Conservation (phyloP, 2,329 filamentous ascomycete genomes). For the Thielaviopsis euricoi region DNA sequence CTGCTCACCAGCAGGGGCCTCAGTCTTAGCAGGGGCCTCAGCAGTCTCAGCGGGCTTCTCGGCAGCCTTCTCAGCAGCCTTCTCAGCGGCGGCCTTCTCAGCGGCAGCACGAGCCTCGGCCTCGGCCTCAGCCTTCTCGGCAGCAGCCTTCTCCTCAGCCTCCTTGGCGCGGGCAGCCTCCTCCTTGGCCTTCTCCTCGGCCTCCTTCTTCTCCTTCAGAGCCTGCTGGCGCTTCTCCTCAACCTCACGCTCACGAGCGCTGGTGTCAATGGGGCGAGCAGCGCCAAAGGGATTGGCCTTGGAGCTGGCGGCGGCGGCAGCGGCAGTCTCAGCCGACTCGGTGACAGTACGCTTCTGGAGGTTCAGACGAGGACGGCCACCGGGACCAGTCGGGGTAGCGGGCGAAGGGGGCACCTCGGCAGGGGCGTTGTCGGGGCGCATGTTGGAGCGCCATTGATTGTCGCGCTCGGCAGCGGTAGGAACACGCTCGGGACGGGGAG, state of each 20-base stretch:
- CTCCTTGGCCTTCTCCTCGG: conserved; percentile 72
- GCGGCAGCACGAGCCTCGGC: conserved; percentile 14
- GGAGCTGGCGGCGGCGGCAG: conserved; percentile 41
- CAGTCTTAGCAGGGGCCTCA: conserved; percentile 19
- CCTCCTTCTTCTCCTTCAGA: conserved; percentile 68
- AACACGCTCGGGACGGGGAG: conserved; percentile 58
- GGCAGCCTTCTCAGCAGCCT: conserved; percentile 18
- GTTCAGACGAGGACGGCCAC: conserved; percentile 65
- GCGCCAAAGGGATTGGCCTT: conserved; percentile 91
- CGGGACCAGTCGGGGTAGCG: conserved; percentile 28
- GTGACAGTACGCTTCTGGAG: conserved; percentile 82
- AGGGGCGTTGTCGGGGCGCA: conserved; percentile 59
- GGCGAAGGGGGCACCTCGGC: conserved; percentile 53
- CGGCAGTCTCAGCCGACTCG: conserved; percentile 39
- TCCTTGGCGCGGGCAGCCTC: conserved; percentile 51
- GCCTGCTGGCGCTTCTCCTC: conserved; percentile 70
- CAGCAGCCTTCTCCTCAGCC: conserved; percentile 42
- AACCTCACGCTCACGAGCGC: conserved; percentile 72
- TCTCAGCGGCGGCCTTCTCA: conserved; percentile 21
- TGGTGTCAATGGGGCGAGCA: conserved; percentile 85
- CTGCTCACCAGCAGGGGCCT: conserved; percentile 15
- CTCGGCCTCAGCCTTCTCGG: conserved; percentile 25
- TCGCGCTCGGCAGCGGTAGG: conserved; percentile 85
- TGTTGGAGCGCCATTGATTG: conserved; percentile 79
- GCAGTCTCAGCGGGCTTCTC: conserved; percentile 13